These are phyloP conservation scores for Nidularia pulvinata DNA, from an alignment of 768 basidiomycete species.

Conservation along the genomic window DNA sequence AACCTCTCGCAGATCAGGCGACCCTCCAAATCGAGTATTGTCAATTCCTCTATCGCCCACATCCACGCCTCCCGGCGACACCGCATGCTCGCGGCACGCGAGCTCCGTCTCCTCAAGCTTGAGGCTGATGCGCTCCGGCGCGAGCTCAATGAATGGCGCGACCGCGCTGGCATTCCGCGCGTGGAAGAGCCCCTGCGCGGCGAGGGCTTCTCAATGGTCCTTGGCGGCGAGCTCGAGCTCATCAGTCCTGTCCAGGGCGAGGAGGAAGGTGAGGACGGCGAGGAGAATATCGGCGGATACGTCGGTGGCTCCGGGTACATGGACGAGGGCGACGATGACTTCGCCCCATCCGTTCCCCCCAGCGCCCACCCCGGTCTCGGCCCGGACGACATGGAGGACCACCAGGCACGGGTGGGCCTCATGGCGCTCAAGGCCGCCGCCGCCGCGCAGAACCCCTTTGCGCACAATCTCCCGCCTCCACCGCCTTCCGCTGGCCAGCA, in stretches of 20 bases:
- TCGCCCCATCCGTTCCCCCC: not conserved
- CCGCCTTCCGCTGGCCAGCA: not conserved
- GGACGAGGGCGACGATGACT: conserved; percentile 6
- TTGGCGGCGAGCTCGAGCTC: conserved; percentile 72
- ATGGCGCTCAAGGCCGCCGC: not conserved
- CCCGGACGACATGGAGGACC: too few relatives aligned
- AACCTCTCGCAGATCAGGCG: conserved; percentile 90
- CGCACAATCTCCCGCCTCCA: conserved; percentile 4
- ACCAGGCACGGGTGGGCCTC: not conserved
- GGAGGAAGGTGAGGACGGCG: conserved; percentile 59
- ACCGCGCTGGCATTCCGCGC: conserved; percentile 67
- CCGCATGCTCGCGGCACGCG: conserved; percentile 77
- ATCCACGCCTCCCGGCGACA: conserved; percentile 83
- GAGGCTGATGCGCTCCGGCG: conserved; percentile 87
- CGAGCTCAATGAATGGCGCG: conserved; percentile 94
- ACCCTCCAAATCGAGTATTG: conserved; percentile 95
- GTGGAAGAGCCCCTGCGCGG: conserved; percentile 74
- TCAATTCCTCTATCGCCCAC: conserved; percentile 93
- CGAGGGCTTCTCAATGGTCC: conserved; percentile 71
- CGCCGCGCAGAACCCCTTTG: conserved; percentile 7
- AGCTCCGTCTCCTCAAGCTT: conserved; percentile 74
- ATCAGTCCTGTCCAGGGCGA: conserved; percentile 45
- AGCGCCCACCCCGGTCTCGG: too few relatives aligned
- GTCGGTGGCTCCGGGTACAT: conserved; percentile 12
- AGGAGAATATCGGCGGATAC: conserved; percentile 31